Base-by-base conservation (phyloP, 192 early-diverging fungal species). In the Coemansia sp. region DNA sequence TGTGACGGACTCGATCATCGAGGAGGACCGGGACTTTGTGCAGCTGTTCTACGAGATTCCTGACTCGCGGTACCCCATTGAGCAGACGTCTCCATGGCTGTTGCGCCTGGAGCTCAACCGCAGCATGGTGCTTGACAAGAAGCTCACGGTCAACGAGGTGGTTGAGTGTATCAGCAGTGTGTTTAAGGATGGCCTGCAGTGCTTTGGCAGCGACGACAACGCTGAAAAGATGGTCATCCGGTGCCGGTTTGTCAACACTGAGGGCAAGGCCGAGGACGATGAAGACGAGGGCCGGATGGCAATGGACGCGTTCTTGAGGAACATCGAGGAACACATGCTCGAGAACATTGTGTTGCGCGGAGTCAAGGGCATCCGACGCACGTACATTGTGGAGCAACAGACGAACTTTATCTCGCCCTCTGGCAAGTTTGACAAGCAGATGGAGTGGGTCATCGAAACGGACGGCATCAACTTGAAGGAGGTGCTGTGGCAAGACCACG, bases 391-490 rank as follows among this genome's bases (percentile, higher is more conserved):
- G 1, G 76, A 76, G 37, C 36, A 71, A 23, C 37, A 42, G 69
- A 70, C 53, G 63, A 72, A 48, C 45, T 33, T 69, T 24, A 66
- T 74, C 39, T 84, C 89, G 63, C 69, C 83, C 5, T 69, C 79
- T 18, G 93, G 93, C 50, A 78, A 88, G 56, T 90, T 89, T 67
- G 77, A 75, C 7, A 79, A 82, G 31, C 85, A 85, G 24, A 80
- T 76, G 33, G 92, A 94, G 67, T 90, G 87, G 84, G 84, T 88
- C 64, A 85, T 99, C 31, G 94, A 97, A 62, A 98, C 95, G 9
- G 94, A 95, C 65, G 97, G 97, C 38, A 92, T 88, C 68, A 97
- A 96, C 58, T 74, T 99, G 69, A 85, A 85, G 62, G 89, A 93
- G 48, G 95, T 97, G 34, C 83, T 99, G 68, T 83, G 89, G 67